phyloP scores from a whole-genome alignment of 768 basidiomycete species.

The Russula lepida region DNA sequence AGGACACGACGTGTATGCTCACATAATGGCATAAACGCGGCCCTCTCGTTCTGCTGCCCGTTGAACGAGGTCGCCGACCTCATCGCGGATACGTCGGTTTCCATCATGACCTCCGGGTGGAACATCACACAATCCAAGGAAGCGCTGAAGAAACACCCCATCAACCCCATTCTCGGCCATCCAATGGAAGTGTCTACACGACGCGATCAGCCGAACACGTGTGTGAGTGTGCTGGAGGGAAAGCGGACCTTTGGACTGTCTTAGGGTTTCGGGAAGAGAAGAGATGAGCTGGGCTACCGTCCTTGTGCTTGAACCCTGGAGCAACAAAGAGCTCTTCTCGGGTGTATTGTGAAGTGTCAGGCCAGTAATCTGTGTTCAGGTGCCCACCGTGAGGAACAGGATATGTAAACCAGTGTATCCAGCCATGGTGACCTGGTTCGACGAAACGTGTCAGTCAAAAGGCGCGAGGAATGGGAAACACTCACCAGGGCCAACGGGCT shows the following conservation, averaged over 20 bases:
- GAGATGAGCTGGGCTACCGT: slow-evolving; percentile 54
- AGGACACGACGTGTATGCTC: slow-evolving; percentile 24
- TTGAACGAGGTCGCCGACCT: slow-evolving; percentile 60
- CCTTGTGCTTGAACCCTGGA: slow-evolving; percentile 51
- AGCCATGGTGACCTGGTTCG: slow-evolving; percentile 60
- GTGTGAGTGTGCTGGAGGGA: not conserved
- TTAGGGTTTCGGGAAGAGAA: slow-evolving; percentile 73
- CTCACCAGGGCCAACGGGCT: slow-evolving; percentile 53
- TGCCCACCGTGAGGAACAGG: slow-evolving; percentile 62
- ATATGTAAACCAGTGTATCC: slow-evolving; percentile 78
- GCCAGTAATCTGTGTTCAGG: slow-evolving; percentile 73
- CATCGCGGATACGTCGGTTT: slow-evolving; percentile 57
- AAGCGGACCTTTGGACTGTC: slow-evolving; percentile 50
- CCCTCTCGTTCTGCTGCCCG: slow-evolving; percentile 77
- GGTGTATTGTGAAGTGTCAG: slow-evolving; percentile 63
- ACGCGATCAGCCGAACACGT: slow-evolving; percentile 18
- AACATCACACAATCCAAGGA: slow-evolving; percentile 56
- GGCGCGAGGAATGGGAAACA: not conserved
- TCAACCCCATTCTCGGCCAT: slow-evolving; percentile 79
- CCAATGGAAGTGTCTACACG: slow-evolving; percentile 59
- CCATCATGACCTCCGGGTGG: slow-evolving; percentile 43
- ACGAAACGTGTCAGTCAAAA: not conserved
- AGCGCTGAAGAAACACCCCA: slow-evolving; percentile 76
- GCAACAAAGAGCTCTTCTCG: slow-evolving; percentile 62
- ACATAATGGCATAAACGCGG: slow-evolving; percentile 81